Evolutionary conservation across 495 filamentous ascomycete species (phyloP).

Genomic region (Eremomyces bilateralis): DNA sequence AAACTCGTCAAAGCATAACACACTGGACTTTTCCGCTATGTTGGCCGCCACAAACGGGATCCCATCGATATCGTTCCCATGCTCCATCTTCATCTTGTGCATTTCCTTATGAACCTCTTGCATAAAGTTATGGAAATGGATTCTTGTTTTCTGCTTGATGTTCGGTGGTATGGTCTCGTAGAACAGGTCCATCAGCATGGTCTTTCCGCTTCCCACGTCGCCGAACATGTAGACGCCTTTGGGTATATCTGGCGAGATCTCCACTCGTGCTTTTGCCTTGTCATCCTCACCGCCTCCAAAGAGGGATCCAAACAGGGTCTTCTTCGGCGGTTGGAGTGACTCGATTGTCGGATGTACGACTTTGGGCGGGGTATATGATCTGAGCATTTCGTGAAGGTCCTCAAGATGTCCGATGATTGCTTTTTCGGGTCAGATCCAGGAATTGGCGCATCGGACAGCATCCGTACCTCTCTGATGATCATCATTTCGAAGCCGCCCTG

Average conservation of each 20-base stretch:
- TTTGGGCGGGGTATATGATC: constrained; percentile 44
- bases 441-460: not conserved
- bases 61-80: constrained; percentile 80
- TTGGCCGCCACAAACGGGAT: constrained; percentile 83
- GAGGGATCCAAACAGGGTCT: constrained; percentile 49
- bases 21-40: constrained; percentile 64
- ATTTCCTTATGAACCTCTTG: constrained; percentile 88
- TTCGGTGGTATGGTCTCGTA: constrained; percentile 74
- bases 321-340: constrained; percentile 35
- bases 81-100: constrained; percentile 69
- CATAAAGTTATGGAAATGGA: constrained; percentile 99
- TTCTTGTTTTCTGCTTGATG: constrained; percentile 71
- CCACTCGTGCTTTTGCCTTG: constrained; percentile 15
- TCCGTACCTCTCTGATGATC: constrained; percentile 62
- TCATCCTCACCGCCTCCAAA: constrained; percentile 31
- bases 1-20: constrained; percentile 96
- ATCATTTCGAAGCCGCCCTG: constrained; percentile 58
- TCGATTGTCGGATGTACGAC: constrained; percentile 62
- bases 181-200: constrained; percentile 99
- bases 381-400: constrained; percentile 67
- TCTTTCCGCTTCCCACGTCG: constrained; percentile 95
- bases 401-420: constrained; percentile 77
- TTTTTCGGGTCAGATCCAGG: constrained; percentile 13
- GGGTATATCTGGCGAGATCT: constrained; percentile 51
- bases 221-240: constrained; percentile 89